Percentiles rank a stretch among this genome's conserved stretches.
These are phyloP conservation scores for Salix udensis DNA, from an alignment of 345 rosid genomes.

Conservation along the genomic window DNA sequence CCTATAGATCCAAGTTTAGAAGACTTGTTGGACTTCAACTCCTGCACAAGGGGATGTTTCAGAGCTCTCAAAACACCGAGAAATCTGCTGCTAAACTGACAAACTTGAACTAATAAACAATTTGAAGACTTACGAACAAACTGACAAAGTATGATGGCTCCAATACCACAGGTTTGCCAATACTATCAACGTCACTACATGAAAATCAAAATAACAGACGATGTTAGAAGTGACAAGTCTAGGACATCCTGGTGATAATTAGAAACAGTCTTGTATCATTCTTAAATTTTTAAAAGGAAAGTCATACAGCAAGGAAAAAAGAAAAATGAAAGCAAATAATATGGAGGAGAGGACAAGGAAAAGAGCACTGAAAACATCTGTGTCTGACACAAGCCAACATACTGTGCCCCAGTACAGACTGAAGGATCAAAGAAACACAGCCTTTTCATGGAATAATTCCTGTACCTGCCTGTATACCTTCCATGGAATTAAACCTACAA, in stretches of 20 bases:
- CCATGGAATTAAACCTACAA: not conserved
- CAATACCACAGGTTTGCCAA: conserved; percentile 30
- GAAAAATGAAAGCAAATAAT: not conserved
- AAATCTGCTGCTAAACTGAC: conserved; percentile 3
- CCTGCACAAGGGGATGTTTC: conserved; percentile 36
- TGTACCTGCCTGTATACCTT: not conserved
- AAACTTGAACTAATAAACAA: conserved; percentile 9
- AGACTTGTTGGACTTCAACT: conserved; percentile 27
- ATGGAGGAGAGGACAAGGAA: not conserved
- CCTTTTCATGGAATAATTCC: not conserved
- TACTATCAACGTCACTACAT: conserved; percentile 52
- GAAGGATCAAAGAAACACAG: not conserved
- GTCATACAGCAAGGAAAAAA: not conserved
- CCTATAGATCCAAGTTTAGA: conserved; percentile 41
- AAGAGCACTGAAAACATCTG: not conserved
- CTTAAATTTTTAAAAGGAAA: not conserved
- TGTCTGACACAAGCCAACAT: not conserved
- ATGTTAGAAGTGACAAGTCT: not conserved
- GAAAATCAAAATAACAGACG: conserved; percentile 16
- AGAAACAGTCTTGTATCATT: not conserved
- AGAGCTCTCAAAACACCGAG: conserved; percentile 3
- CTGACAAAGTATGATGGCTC: conserved; percentile 22
- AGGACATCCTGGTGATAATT: not conserved
- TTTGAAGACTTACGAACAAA: conserved; percentile 46
- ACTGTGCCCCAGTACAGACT: not conserved